A percentile compares a stretch with the other conserved stretches of the same genome.
These are phyloP conservation scores for Lagenidium giganteum DNA, from an alignment of 352 stramenopile species.

Conservation along the genomic window DNA sequence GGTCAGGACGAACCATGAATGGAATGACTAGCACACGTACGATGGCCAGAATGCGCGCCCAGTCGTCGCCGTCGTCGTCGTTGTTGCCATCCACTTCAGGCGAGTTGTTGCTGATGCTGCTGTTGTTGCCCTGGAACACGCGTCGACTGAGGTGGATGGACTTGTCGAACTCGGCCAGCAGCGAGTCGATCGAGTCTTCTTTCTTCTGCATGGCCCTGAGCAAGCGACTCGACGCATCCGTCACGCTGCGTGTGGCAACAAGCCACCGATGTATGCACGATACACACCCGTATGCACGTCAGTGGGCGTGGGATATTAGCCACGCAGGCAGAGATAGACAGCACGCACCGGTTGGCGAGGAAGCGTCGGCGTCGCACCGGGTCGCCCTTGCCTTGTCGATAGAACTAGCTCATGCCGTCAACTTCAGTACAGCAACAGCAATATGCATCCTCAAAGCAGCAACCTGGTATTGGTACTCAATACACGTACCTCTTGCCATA, in stretches of 20 bases:
- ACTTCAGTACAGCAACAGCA: not conserved
- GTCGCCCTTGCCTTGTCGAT: constrained; percentile 43
- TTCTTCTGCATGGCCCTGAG: constrained; percentile 42
- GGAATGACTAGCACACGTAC: constrained; percentile 41
- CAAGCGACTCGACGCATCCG: constrained; percentile 33
- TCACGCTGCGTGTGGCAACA: no score
- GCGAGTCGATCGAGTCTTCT: constrained; percentile 62
- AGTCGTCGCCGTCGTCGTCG: constrained; percentile 21
- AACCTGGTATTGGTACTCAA: no score
- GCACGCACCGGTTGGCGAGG: constrained; percentile 56
- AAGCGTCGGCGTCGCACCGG: constrained; percentile 32
- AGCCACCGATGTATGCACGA: no score
- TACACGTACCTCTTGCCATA: constrained; percentile 19
- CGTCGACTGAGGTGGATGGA: constrained; percentile 47
- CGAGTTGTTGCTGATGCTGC: no score
- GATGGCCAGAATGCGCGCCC: constrained; percentile 35
- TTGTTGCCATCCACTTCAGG: no score
- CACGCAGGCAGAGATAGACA: no score
- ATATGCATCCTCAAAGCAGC: no score
- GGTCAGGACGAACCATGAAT: constrained; percentile 18
- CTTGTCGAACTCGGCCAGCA: constrained; percentile 60
- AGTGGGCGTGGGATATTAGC: no score
- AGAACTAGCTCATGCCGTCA: constrained; percentile 30
- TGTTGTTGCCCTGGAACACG: constrained; percentile 38
- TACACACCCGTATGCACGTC: no score